A percentile compares a stretch with the other conserved stretches of the same genome.
phyloP scores from a whole-genome alignment of 2,329 filamentous ascomycete genomes.

The Rhinocladiella mackenziei region DNA sequence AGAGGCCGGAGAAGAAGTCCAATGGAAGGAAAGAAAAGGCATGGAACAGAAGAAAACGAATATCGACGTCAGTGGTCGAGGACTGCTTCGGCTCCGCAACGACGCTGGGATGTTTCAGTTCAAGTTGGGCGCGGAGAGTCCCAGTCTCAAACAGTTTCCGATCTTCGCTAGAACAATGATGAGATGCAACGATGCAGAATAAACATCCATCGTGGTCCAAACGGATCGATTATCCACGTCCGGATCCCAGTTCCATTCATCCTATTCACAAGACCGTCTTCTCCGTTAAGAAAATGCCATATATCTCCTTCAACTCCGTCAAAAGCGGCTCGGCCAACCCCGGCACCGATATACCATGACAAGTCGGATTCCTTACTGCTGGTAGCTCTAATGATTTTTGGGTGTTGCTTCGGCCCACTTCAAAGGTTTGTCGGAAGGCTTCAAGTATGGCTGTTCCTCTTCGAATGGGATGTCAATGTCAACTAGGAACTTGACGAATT shows the following conservation, averaged over 20 bases:
- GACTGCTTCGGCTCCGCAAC: too few relatives aligned
- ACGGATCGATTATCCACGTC: too few relatives aligned
- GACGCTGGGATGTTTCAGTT: too few relatives aligned
- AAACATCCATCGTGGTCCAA: too few relatives aligned
- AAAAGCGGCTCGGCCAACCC: conserved; percentile 73
- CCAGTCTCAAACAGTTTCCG: too few relatives aligned
- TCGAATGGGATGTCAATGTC: conserved; percentile 86
- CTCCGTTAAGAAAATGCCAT: conserved; percentile 69
- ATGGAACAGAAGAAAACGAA: background rate
- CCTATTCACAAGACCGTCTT: too few relatives aligned
- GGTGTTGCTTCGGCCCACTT: conserved; percentile 82
- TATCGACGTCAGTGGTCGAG: too few relatives aligned
- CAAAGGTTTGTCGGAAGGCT: conserved; percentile 60
- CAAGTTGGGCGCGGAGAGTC: too few relatives aligned
- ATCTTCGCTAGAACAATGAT: too few relatives aligned
- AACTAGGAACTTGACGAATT: conserved; percentile 82
- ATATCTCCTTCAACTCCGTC: conserved; percentile 72
- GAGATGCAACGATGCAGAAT: too few relatives aligned
- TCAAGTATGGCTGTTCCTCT: conserved; percentile 58
- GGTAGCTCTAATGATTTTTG: conserved; percentile 67
- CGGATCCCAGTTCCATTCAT: background rate
- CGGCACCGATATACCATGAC: conserved; percentile 66
- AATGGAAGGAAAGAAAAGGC: background rate
- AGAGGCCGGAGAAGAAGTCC: too few relatives aligned
- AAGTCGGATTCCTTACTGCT: conserved; percentile 67